These are phyloP conservation scores for Talaromyces sp. DNA, from an alignment of 2,329 filamentous ascomycete genomes.

Conservation along the genomic window DNA sequence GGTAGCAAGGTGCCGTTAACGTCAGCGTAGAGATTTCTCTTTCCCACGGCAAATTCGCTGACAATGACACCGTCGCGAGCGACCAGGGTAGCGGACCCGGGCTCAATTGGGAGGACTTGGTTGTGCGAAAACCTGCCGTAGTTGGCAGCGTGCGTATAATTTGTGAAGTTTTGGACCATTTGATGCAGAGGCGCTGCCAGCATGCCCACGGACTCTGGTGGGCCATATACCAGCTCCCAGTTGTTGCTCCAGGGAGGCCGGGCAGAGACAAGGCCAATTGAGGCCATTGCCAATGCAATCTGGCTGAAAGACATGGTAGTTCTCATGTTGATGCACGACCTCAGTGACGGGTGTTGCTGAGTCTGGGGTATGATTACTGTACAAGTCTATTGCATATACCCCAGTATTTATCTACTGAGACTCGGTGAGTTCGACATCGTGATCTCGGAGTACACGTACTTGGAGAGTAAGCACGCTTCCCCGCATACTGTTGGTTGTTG, in stretches of 20 bases:
- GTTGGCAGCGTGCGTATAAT: slow-evolving; percentile 17
- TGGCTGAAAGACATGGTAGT: background rate
- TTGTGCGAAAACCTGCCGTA: slow-evolving; percentile 18
- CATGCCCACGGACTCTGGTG: slow-evolving; percentile 13
- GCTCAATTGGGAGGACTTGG: slow-evolving; percentile 19
- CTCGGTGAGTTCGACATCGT: background rate
- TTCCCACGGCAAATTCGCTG: slow-evolving; percentile 21
- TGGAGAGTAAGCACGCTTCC: background rate
- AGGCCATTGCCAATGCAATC: background rate
- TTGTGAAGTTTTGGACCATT: slow-evolving; percentile 10
- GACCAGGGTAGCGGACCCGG: slow-evolving; percentile 18
- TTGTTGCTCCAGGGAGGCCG: background rate
- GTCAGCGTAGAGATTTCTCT: slow-evolving; percentile 22
- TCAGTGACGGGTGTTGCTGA: background rate
- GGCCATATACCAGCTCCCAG: slow-evolving; percentile 1
- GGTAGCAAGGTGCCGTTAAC: slow-evolving; percentile 28
- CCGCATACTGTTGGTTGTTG: background rate
- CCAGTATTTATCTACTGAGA: background rate
- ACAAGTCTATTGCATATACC: background rate
- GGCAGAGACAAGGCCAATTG: slow-evolving; percentile 1
- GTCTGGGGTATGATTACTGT: background rate
- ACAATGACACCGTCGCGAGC: slow-evolving; percentile 20
- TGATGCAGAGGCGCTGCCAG: background rate
- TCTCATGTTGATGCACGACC: slow-evolving; percentile 7
- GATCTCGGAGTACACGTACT: background rate